Evolutionary conservation across 306 rosid genomes (phyloP).

Genomic region (Dryas drummondii): DNA sequence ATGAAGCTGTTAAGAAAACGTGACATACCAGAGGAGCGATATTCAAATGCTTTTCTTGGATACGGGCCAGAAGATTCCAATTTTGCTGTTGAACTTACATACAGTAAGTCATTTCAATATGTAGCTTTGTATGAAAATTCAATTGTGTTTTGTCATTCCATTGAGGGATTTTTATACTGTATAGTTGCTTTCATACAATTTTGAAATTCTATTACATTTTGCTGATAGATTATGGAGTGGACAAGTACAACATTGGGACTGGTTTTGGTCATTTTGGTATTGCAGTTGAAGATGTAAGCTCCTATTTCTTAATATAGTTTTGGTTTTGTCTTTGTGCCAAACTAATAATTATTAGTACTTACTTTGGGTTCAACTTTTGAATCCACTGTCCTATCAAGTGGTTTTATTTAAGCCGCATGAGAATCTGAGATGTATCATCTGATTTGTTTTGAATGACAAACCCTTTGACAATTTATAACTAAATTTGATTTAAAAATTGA

Average conservation of each 20-base stretch:
- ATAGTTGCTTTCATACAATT: background rate
- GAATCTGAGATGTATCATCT: too few relatives aligned
- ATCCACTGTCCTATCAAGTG: background rate
- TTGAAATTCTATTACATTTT: conserved; percentile 7
- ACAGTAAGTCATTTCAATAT: conserved; percentile 42
- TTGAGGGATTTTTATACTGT: background rate
- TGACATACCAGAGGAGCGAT: conserved; percentile 62
- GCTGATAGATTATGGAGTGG: conserved; percentile 58
- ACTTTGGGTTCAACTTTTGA: background rate
- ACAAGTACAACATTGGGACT: conserved; percentile 58
- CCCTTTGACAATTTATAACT: too few relatives aligned
- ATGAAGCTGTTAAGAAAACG: conserved; percentile 68
- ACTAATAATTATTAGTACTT: background rate
- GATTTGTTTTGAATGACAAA: too few relatives aligned
- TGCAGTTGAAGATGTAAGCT: conserved; percentile 75
- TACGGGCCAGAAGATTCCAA: conserved; percentile 67
- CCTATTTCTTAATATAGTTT: conserved; percentile 3
- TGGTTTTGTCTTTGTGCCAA: background rate
- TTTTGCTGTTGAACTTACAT: conserved; percentile 65
- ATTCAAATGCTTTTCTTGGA: conserved; percentile 69
- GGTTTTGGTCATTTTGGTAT: conserved; percentile 76
- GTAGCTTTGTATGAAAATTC: background rate
- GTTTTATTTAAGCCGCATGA: background rate
- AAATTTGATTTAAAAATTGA: too few relatives aligned
- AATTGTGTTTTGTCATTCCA: background rate